Conservation (phyloP, 164 flowering plant species). For the Tinospora cordifolia region DNA sequence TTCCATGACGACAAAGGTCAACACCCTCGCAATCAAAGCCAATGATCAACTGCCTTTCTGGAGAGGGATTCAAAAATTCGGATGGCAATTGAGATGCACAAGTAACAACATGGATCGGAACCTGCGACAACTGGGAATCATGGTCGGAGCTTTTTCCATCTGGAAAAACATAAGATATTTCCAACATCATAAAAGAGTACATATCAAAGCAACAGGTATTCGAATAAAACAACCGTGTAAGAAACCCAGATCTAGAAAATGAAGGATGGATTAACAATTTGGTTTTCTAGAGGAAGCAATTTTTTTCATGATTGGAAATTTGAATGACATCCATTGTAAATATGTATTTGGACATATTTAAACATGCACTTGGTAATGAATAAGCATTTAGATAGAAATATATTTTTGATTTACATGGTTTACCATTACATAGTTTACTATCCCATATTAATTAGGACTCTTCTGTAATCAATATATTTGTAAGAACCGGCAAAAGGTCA, state of each 20-base stretch:
- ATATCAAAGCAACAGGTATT: not conserved
- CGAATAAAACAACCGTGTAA: not conserved
- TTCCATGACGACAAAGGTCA: constrained; percentile 78
- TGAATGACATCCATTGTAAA: not conserved
- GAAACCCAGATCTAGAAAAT: not conserved
- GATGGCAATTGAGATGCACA: constrained; percentile 66
- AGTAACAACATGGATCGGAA: constrained; percentile 63
- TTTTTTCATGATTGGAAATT: not conserved
- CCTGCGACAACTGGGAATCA: constrained; percentile 21
- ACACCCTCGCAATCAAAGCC: constrained; percentile 97
- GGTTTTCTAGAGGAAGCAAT: not conserved
- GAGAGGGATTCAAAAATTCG: constrained; percentile 68
- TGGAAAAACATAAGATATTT: constrained; percentile 9
- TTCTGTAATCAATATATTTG: too few relatives aligned
- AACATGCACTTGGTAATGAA: not conserved
- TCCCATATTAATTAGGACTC: not conserved
- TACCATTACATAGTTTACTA: not conserved
- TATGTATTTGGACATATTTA: not conserved
- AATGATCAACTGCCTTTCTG: constrained; percentile 50
- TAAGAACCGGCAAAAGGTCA: too few relatives aligned
- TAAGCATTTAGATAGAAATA: not conserved
- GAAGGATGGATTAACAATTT: not conserved
- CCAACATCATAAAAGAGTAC: not conserved
- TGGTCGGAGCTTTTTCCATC: constrained; percentile 31
- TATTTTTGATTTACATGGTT: not conserved